Conservation (phyloP, 2,329 filamentous ascomycete genomes). For the Penicillium crustosum region DNA sequence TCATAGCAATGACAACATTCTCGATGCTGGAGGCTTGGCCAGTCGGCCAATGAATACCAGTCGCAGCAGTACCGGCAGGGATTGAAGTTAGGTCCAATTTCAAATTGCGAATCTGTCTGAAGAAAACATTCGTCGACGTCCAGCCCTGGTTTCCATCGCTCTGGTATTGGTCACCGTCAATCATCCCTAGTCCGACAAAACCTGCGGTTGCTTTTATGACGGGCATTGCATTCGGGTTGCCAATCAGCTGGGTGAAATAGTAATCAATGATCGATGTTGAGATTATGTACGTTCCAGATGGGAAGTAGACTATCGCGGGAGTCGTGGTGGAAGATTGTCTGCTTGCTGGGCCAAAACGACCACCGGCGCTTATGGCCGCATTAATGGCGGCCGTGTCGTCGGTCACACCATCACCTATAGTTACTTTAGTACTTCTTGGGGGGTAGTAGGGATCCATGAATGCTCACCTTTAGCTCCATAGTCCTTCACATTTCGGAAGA, state of each 20-base stretch:
- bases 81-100: conserved; percentile 56
- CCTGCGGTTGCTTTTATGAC: conserved; percentile 54
- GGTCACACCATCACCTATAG: conserved; percentile 48
- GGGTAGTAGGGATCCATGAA: conserved; percentile 26
- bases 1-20: conserved; percentile 62
- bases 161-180: conserved; percentile 58
- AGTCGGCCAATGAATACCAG: conserved; percentile 55
- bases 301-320: conserved; percentile 59
- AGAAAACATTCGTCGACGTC: conserved; percentile 61
- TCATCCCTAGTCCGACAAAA: conserved; percentile 58
- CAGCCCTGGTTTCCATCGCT: conserved; percentile 39
- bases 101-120: conserved; percentile 64
- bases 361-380: conserved; percentile 46
- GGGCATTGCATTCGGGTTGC: conserved; percentile 58
- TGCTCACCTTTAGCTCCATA: conserved; percentile 33
- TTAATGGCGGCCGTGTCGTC: conserved; percentile 60
- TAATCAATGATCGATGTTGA: conserved; percentile 60
- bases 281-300: conserved; percentile 59
- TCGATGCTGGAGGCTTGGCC: conserved; percentile 60
- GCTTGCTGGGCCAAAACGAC: conserved; percentile 45
- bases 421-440: conserved; percentile 37
- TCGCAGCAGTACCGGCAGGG: conserved; percentile 30
- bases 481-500: conserved; percentile 35
- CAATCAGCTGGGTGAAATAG: conserved; percentile 64
- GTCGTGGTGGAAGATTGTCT: conserved; percentile 50